phyloP scores from a whole-genome alignment of 441 rosid species.

The Melianthus villosus region DNA sequence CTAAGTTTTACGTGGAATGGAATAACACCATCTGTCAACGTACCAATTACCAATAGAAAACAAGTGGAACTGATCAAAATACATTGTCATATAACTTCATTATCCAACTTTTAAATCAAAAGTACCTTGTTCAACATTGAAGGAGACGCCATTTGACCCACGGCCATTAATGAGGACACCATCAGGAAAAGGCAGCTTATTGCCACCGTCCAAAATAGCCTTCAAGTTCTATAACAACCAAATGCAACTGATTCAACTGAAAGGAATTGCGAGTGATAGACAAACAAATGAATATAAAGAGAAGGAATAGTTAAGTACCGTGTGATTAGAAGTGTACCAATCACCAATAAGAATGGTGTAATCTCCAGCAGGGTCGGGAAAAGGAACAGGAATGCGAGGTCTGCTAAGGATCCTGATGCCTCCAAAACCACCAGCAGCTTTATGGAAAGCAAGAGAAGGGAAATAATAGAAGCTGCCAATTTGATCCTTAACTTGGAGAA shows the following conservation, averaged over 20 bases:
- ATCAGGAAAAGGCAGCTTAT: slow-evolving; percentile 43
- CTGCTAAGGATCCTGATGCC: slow-evolving; percentile 58
- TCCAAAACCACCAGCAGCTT: slow-evolving; percentile 4
- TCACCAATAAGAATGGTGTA: slow-evolving; percentile 76
- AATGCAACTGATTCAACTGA: not conserved
- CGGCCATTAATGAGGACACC: slow-evolving; percentile 86
- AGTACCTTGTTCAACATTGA: slow-evolving; percentile 53
- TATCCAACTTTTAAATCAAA: not conserved
- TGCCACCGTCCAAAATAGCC: not conserved
- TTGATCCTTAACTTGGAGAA: not conserved
- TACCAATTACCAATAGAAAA: not conserved
- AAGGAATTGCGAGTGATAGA: not conserved
- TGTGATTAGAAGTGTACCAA: slow-evolving; percentile 69
- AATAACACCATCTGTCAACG: not conserved
- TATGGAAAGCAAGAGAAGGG: slow-evolving; percentile 3
- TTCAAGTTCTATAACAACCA: not conserved
- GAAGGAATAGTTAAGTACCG: slow-evolving; percentile 22
- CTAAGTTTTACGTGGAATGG: not conserved
- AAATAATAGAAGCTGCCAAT: slow-evolving; percentile 1
- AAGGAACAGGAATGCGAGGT: slow-evolving; percentile 76
- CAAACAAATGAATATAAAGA: not conserved
- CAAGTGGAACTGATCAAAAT: not conserved
- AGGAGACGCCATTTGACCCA: slow-evolving; percentile 40
- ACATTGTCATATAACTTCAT: not conserved
- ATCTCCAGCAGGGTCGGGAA: slow-evolving; percentile 60